These are phyloP conservation scores for Lepiota venenata DNA, from an alignment of 768 basidiomycete genomes.

Conservation along the genomic window DNA sequence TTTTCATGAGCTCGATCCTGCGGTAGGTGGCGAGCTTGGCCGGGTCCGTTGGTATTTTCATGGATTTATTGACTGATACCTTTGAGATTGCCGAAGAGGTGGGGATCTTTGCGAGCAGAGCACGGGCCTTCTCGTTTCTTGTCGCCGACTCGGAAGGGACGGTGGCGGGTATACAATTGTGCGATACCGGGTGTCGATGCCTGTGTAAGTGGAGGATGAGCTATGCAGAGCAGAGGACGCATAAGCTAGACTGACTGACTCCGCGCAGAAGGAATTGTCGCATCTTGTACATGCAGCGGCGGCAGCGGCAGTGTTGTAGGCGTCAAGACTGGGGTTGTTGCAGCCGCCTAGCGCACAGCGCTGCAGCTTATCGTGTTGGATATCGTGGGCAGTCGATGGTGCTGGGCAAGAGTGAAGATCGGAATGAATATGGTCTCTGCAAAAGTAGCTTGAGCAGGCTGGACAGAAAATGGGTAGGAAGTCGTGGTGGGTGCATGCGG, in stretches of 20 bases:
- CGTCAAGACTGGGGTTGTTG: conserved; percentile 50
- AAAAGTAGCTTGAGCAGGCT: conserved; percentile 55
- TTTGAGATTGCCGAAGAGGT: conserved; percentile 20
- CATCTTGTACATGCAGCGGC: conserved; percentile 49
- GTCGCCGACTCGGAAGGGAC: conserved; percentile 16
- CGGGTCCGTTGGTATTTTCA: conserved; percentile 43
- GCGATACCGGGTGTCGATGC: conserved; percentile 65
- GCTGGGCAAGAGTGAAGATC: conserved; percentile 57
- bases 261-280: conserved; percentile 56
- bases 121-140: conserved; percentile 43
- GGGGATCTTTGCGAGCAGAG: conserved; percentile 32
- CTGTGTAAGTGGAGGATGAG: conserved; percentile 30
- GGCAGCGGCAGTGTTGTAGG: conserved; percentile 21
- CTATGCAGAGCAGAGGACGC: conserved; percentile 7
- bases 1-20: conserved; percentile 66
- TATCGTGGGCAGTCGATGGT: conserved; percentile 11
- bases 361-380: conserved; percentile 25
- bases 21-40: conserved; percentile 50
- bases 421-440: conserved; percentile 57
- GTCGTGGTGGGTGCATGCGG: conserved; percentile 60
- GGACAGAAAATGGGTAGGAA: conserved; percentile 73
- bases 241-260: conserved; percentile 33
- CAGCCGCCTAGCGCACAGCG: conserved; percentile 54
- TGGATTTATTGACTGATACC: conserved; percentile 16
- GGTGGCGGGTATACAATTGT: conserved; percentile 41